Base-by-base conservation (phyloP, 352 stramenopile species). In the Globisporangium paroecandrum region DNA sequence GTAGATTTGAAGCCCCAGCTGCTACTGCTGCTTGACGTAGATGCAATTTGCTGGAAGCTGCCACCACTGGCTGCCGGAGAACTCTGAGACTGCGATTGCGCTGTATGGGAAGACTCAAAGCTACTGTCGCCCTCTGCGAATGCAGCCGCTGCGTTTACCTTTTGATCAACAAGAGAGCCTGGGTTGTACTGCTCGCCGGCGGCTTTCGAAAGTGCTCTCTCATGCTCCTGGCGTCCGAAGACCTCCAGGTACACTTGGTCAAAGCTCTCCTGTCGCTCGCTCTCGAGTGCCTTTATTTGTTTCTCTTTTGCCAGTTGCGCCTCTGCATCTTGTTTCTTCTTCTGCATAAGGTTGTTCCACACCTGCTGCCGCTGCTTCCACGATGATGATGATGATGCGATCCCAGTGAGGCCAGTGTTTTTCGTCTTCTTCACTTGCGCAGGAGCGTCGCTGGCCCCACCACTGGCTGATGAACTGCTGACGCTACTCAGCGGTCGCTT, bases 171-270 rank as follows among this genome's bases (percentile, higher is more conserved):
- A 3, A 66, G 29, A 15, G 65, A 32, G 7, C 58, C 59, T 20
- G 65, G 65, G 22, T 51, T 41, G 34, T 49, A 55, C 15, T 73
- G 58, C 27, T 77, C 59, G 0, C n/a, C 8, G 12, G 27, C 27
- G 4, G 41, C n/a, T 18, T 62, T 20, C 10, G 15, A 22, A 2
- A 24, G 12, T 10, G 58, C 65, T 55, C 69, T 56, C n/a, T 54
- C 62, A 49, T 77, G 69, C 27, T 79, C 41, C 34, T 75, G 38
- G 8, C 73, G 66, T 1, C 70, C 66, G 51, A 89, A 87, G 9
- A 85, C 65, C 27, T 89, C 78, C 24, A 82, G 69, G 62, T 85
- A 89, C 13, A 84, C 80, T 12, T 75, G 65, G 22, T 87, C 80
- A 15, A 89, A 89, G n/a, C 71, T 75, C 34, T 85, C 75, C 55